Percentiles rank a stretch among this genome's conserved stretches.
phyloP scores from a whole-genome alignment of 176 grass and related monocot genomes.

The Stipa capillata region DNA sequence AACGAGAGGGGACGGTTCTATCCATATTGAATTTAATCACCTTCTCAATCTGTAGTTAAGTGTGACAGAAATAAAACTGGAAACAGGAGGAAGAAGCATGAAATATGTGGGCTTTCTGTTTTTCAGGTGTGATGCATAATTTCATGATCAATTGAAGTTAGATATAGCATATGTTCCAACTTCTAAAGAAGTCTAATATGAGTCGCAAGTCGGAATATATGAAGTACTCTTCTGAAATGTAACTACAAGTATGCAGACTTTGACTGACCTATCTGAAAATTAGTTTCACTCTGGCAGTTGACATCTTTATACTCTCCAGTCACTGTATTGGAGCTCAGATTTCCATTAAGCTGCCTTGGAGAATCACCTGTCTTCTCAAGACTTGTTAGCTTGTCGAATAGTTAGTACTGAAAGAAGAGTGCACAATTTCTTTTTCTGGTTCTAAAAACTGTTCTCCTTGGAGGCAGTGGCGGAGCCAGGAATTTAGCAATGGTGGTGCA shows the following conservation, averaged over 20 bases:
- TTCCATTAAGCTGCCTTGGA: not conserved
- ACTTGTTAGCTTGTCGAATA: not conserved
- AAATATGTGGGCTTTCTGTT: too few species aligned
- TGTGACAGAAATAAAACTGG: not conserved
- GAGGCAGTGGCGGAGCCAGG: too few species aligned
- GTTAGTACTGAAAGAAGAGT: not conserved
- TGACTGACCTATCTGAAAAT: not conserved
- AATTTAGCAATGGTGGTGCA: too few species aligned
- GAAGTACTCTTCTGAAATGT: not conserved
- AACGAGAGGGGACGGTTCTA: not conserved
- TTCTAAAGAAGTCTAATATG: not conserved
- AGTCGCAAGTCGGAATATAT: not conserved
- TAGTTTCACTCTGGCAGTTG: not conserved
- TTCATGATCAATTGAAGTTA: not conserved
- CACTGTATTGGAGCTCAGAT: not conserved
- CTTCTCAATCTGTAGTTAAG: not conserved
- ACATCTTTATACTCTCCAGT: not conserved
- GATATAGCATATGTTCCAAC: not conserved
- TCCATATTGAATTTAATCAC: not conserved
- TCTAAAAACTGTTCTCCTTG: not conserved
- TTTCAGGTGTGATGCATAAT: not conserved
- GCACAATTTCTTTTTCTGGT: not conserved
- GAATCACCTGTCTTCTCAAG: not conserved
- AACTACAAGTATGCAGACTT: not conserved
- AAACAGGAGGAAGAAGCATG: too few species aligned